Percentiles rank a stretch among this genome's conserved stretches.
These are phyloP conservation scores for Agaricus bisporus DNA, from an alignment of 768 basidiomycete genomes.

Conservation along the genomic window DNA sequence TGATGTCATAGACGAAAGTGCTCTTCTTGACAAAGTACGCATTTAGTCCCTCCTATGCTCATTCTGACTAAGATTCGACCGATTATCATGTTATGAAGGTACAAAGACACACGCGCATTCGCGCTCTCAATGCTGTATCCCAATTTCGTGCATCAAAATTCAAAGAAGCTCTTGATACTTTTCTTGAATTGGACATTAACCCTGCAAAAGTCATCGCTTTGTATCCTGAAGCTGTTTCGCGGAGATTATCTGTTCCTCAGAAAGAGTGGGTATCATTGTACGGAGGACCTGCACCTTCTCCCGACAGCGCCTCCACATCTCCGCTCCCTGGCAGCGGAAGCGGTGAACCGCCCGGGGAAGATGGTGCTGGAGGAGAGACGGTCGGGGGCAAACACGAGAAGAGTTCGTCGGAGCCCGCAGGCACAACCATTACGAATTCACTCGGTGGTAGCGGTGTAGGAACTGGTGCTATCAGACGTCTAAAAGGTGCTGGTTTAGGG, in stretches of 20 bases:
- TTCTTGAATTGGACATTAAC: conserved; percentile 84
- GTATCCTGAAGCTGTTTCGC: conserved; percentile 78
- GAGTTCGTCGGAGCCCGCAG: conserved; percentile 26
- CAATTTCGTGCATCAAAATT: conserved; percentile 67
- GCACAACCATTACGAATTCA: conserved; percentile 11
- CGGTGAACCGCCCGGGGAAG: conserved; percentile 10
- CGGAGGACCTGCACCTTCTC: conserved; percentile 55
- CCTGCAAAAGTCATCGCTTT: conserved; percentile 91
- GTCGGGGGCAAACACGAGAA: conserved; percentile 16
- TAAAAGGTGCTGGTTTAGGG: conserved; percentile 51
- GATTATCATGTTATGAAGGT: conserved; percentile 25
- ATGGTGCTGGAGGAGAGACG: conserved; percentile 13
- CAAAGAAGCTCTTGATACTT: conserved; percentile 77
- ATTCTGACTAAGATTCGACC: neutral
- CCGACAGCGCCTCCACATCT: conserved; percentile 6
- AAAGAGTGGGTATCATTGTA: conserved; percentile 79
- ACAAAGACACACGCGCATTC: conserved; percentile 50
- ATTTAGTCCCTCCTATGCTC: neutral
- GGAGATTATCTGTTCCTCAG: conserved; percentile 62
- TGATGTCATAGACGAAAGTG: conserved; percentile 54
- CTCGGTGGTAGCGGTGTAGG: neutral
- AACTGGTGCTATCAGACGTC: conserved; percentile 24
- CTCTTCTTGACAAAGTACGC: conserved; percentile 59
- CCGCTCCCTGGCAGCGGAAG: conserved; percentile 8
- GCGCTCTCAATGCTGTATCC: conserved; percentile 72